A percentile compares a stretch with the other conserved stretches of the same genome.
phyloP scores from a whole-genome alignment of 1,284 basidiomycete species.

The Exobasidium cylindrosporum region DNA sequence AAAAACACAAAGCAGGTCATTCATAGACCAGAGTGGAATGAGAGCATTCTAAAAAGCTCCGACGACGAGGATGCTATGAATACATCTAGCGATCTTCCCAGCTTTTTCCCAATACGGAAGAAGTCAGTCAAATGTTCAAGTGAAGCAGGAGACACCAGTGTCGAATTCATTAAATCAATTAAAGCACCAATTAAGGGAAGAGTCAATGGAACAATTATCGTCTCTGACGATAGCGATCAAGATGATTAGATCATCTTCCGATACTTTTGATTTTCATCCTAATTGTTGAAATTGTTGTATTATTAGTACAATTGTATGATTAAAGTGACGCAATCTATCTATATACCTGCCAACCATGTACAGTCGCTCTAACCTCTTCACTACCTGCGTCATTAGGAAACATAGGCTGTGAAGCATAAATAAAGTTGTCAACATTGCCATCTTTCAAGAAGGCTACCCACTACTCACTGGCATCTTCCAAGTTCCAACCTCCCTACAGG shows the following conservation, averaged over 20 bases:
- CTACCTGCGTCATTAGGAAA: slow-evolving; percentile 80
- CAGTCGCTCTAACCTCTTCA: slow-evolving; percentile 68
- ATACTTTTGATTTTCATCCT: neutral
- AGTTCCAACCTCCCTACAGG: slow-evolving; percentile 69
- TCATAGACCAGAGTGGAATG: too few relatives aligned
- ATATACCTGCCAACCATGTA: slow-evolving; percentile 71
- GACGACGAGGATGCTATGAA: too few relatives aligned
- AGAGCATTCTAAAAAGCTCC: neutral
- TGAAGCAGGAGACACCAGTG: neutral
- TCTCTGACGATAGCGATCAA: neutral
- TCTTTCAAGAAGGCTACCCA: neutral
- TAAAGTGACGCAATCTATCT: neutral
- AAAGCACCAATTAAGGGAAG: neutral
- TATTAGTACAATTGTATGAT: neutral
- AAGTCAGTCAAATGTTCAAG: too few relatives aligned
- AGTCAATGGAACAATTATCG: neutral
- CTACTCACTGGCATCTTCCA: slow-evolving; percentile 64
- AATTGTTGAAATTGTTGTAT: too few relatives aligned
- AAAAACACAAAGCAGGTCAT: too few relatives aligned
- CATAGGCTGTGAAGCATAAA: slow-evolving; percentile 62
- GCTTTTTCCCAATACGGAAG: too few relatives aligned
- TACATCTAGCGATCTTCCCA: too few relatives aligned
- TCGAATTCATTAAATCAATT: neutral
- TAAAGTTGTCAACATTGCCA: slow-evolving; percentile 6
- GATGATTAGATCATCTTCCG: neutral